Evolutionary conservation across 2,329 filamentous ascomycete species (phyloP).

Genomic region (Talaromyces verruculosus): DNA sequence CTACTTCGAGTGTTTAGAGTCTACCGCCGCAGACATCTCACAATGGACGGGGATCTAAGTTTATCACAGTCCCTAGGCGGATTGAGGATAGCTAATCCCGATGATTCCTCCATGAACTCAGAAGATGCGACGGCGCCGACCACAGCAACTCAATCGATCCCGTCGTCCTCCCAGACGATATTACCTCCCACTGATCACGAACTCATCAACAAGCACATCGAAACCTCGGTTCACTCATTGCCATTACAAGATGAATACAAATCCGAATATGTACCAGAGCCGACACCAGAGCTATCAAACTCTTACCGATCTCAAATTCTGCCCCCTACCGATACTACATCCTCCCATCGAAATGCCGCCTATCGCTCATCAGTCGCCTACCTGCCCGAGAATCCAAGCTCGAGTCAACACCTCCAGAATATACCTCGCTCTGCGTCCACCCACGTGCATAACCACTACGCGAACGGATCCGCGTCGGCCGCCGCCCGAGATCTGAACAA

Average conservation of each 20-base stretch:
- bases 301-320: constrained; percentile 17
- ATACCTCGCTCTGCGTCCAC: constrained; percentile 49
- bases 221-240: constrained; percentile 14
- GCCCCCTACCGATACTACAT: not conserved
- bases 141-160: constrained; percentile 7
- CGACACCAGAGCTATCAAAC: constrained; percentile 13
- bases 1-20: not conserved
- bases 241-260: constrained; percentile 20
- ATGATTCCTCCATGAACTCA: constrained; percentile 60
- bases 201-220: constrained; percentile 19
- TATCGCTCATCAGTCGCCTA: constrained; percentile 47
- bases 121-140: constrained; percentile 30
- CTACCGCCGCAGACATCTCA: constrained; percentile 28
- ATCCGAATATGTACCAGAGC: constrained; percentile 23
- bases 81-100: constrained; percentile 93
- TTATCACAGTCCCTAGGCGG: constrained; percentile 90
- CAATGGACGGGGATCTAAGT: constrained; percentile 89
- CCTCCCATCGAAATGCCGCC: constrained; percentile 31
- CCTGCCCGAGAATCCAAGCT: constrained; percentile 21
- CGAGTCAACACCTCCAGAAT: constrained; percentile 41
- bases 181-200: constrained; percentile 23
- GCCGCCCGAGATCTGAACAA: constrained; percentile 42
- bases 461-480: constrained; percentile 43
- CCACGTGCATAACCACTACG: constrained; percentile 46
- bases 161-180: constrained; percentile 23